These are phyloP conservation scores for Solanum hybrid DNA, from an alignment of 305 asterid genomes.

Conservation along the genomic window DNA sequence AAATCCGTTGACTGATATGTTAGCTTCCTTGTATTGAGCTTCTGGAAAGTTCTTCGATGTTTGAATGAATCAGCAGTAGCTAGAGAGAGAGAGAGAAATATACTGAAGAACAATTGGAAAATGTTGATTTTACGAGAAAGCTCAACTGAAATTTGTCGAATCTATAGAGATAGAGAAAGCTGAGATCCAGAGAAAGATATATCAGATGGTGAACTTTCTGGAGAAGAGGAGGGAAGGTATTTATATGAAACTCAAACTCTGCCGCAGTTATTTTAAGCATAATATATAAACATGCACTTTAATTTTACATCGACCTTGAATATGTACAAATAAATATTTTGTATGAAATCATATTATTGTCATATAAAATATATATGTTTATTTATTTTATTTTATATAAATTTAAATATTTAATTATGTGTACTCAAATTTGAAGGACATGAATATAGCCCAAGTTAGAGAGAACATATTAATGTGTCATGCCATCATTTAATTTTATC, in stretches of 20 bases:
- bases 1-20: background rate
- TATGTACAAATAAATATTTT: too few relatives aligned
- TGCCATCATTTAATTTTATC: background rate
- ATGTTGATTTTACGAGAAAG: background rate
- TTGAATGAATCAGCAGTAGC: background rate
- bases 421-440: too few relatives aligned
- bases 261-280: background rate
- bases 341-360: too few relatives aligned
- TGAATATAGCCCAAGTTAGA: background rate
- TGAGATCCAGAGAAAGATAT: background rate
- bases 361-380: background rate
- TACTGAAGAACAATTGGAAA: background rate
- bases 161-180: background rate
- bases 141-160: background rate
- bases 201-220: background rate
- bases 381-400: too few relatives aligned
- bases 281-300: background rate
- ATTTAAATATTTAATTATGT: background rate
- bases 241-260: conserved; percentile 1
- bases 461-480: background rate
- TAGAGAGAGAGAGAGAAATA: background rate
- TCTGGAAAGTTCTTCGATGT: background rate
- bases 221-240: background rate
- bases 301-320: too few relatives aligned
- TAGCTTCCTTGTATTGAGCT: background rate